Conservation (phyloP, 306 rosid genomes). For the Trifolium dubium region DNA sequence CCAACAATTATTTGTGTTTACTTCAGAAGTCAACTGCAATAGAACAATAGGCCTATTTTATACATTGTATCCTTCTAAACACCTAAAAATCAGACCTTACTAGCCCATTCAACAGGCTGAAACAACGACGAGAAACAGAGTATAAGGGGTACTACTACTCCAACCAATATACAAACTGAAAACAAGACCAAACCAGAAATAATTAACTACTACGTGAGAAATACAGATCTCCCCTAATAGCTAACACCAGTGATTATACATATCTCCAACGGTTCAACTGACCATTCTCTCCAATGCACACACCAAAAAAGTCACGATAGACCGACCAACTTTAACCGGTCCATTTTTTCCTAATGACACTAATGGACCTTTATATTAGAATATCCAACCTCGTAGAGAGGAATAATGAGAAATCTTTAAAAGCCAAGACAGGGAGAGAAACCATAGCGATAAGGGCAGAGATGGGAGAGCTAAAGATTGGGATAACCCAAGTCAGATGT, state of each 20-base stretch:
- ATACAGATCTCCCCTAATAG: background rate
- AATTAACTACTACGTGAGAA: background rate
- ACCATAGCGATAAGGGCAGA: background rate
- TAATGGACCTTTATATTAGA: background rate
- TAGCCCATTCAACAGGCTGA: background rate
- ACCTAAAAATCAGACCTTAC: slow-evolving; percentile 4
- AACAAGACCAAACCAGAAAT: background rate
- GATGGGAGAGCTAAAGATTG: slow-evolving; percentile 1
- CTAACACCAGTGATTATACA: background rate
- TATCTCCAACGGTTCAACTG: background rate
- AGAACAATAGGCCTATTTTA: background rate
- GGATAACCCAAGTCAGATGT: background rate
- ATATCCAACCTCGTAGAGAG: background rate
- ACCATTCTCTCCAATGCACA: background rate
- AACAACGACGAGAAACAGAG: background rate
- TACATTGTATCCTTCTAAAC: background rate
- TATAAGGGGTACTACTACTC: background rate
- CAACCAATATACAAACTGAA: slow-evolving; percentile 1
- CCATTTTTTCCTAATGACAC: background rate
- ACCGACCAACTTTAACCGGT: background rate
- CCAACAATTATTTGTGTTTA: background rate
- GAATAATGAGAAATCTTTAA: slow-evolving; percentile 2
- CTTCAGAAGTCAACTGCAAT: background rate
- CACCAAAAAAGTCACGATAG: background rate
- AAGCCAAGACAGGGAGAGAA: background rate